Evolutionary conservation across 257 asterid genomes (phyloP).

Genomic region (Solanum medicagineum): DNA sequence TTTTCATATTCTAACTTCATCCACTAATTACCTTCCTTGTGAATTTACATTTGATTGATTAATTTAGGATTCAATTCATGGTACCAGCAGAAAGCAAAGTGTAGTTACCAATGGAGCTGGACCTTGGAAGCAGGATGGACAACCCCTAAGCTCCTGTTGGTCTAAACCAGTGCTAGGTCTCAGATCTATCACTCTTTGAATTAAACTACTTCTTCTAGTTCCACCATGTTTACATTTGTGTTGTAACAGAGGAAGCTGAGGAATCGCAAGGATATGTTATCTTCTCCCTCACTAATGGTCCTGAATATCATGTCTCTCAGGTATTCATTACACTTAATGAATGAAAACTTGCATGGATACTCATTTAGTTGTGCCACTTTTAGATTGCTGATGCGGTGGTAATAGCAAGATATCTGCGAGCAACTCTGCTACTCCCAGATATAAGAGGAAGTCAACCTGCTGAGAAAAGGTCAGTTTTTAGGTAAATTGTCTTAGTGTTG

Average conservation of each 20-base stretch:
- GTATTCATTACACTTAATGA: background rate
- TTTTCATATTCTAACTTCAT: background rate
- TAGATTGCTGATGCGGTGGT: constrained; percentile 95
- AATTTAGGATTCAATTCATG: background rate
- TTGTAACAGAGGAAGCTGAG: constrained; percentile 52
- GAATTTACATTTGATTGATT: background rate
- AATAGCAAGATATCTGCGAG: constrained; percentile 79
- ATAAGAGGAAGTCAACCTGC: constrained; percentile 80
- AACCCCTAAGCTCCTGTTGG: constrained; percentile 75
- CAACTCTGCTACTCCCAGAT: constrained; percentile 89
- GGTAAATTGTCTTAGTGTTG: too few species aligned
- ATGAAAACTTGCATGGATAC: background rate
- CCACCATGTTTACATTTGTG: too few species aligned
- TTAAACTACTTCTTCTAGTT: background rate
- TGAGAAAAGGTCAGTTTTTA: constrained; percentile 47
- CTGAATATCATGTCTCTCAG: constrained; percentile 99
- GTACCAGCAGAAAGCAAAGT: background rate
- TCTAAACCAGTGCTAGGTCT: constrained; percentile 62
- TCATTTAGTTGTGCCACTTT: background rate
- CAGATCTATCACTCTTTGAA: background rate
- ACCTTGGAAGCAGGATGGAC: constrained; percentile 57
- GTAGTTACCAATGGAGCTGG: constrained; percentile 20
- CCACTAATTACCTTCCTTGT: background rate
- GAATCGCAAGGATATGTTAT: constrained; percentile 70
- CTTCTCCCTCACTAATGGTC: constrained; percentile 94